phyloP scores from a whole-genome alignment of 345 rosid genomes.

The Populus ilicifolia region DNA sequence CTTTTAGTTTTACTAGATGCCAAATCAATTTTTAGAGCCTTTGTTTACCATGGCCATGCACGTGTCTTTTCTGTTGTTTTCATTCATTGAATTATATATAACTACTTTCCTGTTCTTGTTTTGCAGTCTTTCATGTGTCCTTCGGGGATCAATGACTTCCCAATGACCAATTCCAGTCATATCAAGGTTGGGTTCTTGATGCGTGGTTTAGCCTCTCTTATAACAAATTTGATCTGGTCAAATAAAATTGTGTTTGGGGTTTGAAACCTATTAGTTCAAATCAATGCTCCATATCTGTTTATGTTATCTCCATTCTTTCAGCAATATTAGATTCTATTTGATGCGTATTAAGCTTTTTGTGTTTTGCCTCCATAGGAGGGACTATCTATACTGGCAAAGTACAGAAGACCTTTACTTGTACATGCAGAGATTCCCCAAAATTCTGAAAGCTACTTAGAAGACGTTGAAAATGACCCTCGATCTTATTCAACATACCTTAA shows the following conservation, averaged over 20 bases:
- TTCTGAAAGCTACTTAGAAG: conserved; percentile 23
- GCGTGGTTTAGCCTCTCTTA: not conserved
- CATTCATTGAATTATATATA: not conserved
- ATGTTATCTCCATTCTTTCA: not conserved
- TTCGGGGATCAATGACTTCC: conserved; percentile 93
- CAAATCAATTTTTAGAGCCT: too few species aligned
- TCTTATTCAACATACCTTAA: conserved; percentile 75
- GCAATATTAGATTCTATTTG: too few species aligned
- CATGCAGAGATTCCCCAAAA: conserved; percentile 74
- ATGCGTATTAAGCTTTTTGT: not conserved
- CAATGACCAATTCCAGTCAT: conserved; percentile 82
- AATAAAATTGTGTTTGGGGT: not conserved
- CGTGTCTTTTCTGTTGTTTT: not conserved
- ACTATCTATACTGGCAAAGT: conserved; percentile 68
- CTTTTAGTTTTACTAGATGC: not conserved
- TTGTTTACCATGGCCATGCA: not conserved
- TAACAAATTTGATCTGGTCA: not conserved
- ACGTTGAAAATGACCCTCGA: conserved; percentile 46
- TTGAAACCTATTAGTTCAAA: not conserved
- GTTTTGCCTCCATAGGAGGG: conserved; percentile 61
- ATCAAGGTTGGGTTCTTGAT: conserved; percentile 55
- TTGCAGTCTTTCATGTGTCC: conserved; percentile 96
- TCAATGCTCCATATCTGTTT: not conserved
- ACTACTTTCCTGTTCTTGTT: not conserved
- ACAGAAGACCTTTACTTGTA: conserved; percentile 81